These are phyloP conservation scores for Hypsizygus ulmarius DNA, from an alignment of 1,284 basidiomycete species.

Conservation along the genomic window DNA sequence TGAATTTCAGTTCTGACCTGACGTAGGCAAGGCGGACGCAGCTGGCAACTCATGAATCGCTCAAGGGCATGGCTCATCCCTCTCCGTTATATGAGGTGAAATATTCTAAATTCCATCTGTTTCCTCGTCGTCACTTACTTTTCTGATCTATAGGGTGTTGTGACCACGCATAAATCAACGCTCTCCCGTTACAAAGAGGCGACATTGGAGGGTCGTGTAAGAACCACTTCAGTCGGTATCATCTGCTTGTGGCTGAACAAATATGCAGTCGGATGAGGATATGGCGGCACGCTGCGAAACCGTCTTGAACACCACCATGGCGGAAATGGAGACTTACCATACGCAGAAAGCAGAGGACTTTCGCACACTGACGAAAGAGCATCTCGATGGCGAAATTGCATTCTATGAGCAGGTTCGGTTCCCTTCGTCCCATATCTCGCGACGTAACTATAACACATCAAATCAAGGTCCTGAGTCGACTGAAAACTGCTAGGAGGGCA, in stretches of 20 bases:
- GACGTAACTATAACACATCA: background rate
- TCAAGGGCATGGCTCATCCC: slow-evolving; percentile 76
- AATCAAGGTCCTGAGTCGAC: slow-evolving; percentile 50
- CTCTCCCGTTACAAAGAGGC: slow-evolving; percentile 61
- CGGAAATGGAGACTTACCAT: slow-evolving; percentile 83
- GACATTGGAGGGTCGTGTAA: slow-evolving; percentile 37
- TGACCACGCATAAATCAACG: slow-evolving; percentile 70
- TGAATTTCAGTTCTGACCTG: background rate
- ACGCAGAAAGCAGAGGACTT: slow-evolving; percentile 73
- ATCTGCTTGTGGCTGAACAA: slow-evolving; percentile 8
- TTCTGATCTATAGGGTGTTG: slow-evolving; percentile 46
- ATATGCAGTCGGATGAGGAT: slow-evolving; percentile 55
- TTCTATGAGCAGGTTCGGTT: slow-evolving; percentile 65
- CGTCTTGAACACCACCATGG: slow-evolving; percentile 83
- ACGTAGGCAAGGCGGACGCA: slow-evolving; percentile 67
- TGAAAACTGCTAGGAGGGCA: slow-evolving; percentile 50
- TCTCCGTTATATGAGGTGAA: slow-evolving; percentile 64
- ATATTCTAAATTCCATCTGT: background rate
- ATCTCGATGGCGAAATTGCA: slow-evolving; percentile 74
- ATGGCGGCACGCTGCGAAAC: slow-evolving; percentile 79
- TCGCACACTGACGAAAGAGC: slow-evolving; percentile 53
- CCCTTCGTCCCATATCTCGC: background rate
- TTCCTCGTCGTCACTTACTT: background rate
- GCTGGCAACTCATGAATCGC: slow-evolving; percentile 68
- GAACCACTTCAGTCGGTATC: slow-evolving; percentile 18